Base-by-base conservation (phyloP, 1,284 basidiomycete species). In the Trametes pubescens region DNA sequence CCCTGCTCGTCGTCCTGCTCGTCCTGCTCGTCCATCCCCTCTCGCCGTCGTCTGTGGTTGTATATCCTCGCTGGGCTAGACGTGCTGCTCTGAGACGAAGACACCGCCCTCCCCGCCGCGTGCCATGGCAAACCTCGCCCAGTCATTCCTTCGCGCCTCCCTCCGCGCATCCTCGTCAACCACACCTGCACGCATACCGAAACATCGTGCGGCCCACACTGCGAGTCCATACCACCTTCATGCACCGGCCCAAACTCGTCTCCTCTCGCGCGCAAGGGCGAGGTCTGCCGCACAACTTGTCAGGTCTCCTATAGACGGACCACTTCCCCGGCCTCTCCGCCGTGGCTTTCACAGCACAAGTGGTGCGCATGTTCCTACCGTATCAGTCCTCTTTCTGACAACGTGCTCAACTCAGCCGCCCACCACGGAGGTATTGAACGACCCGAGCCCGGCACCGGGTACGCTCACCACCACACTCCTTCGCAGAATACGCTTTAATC, bases 391-490 rank as follows among this genome's bases (percentile, higher is more conserved):
- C 10, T 7, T 21, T 34, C 32, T 21, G 11, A 34, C n/a, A 26
- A 11, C 14, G 32, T 18, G 24, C 26, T 38, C 44, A 14, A 14
- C 53, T 2, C 54, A 79, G 78, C 65, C 13, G 43, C 59, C 16
- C 56, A 57, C 32, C 79, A 81, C 64, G 77, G 74, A 16, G 79
- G 80, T 21, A 79, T 90, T 54, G 80, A 80, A 21, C 79, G 86
- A 24, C 89, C 89, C 4, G 79, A 78, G 57, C 81, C 84, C 7
- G 86, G 86, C 21, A 83, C 81, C 52, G 94, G 92, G 92, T 93
- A 72, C 63, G 88, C 81, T 24, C 68, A 69, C 32, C 62, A 21
- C 64, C 22, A 46, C 52, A 13, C 40, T 32, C 40, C 51, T 58
- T 57, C 58, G 62, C 48, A 29, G 59, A 26, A 61, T 60, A 38